Base-by-base conservation (phyloP, 2,329 filamentous ascomycete species). In the Phaeosphaeriaceae sp. region DNA sequence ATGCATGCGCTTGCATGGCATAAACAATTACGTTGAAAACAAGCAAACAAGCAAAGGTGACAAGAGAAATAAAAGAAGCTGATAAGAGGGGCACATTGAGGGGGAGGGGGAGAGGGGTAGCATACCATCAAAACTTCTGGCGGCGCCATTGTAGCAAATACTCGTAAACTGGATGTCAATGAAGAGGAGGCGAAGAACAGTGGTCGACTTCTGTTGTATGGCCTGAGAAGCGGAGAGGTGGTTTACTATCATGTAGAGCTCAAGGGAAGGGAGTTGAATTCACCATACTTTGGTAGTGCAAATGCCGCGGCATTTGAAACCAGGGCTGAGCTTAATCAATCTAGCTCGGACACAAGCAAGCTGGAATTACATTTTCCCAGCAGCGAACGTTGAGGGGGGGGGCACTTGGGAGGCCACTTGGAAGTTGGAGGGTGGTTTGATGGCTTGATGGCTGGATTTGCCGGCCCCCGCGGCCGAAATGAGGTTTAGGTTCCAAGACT, bases 121-220 rank as follows among this genome's bases (percentile, higher is more conserved):
- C 55, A 45, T 55, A 75, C 77, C 78, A 81, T 81, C 52, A 76
- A 71, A 50, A 80, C 78, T 63, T 79, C 75, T 59, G 76, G 68
- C 36, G 78, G 78, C 21, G 77, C 77, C 78, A 80, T 81, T 51
- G 42, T 67, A 60, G 44, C 30, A 51, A 18, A 45, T 44, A 13
- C 34, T 46, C 16, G 6, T 44, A 36, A 28, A 35, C n/a, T 45
- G 26, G 26, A 26, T 8, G 13, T 17, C 13, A 6, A 13, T 33
- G 6, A 12, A 28, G 2, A 26, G 36, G 11, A 49, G 48, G 54
- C 48, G 59, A 49, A 42, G 20, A 21, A 17, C 13, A 23, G 18
- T 18, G 33, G 40, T 15, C 38, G 52, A 47, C 46, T 56, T 33
- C 36, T 26, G 28, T 20, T 26, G 6, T 16, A 35, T 26, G 40